A percentile compares a stretch with the other conserved stretches of the same genome.
These are phyloP conservation scores for Teratosphaeria nubilosa DNA, from an alignment of 2,329 filamentous ascomycete species.

Conservation along the genomic window DNA sequence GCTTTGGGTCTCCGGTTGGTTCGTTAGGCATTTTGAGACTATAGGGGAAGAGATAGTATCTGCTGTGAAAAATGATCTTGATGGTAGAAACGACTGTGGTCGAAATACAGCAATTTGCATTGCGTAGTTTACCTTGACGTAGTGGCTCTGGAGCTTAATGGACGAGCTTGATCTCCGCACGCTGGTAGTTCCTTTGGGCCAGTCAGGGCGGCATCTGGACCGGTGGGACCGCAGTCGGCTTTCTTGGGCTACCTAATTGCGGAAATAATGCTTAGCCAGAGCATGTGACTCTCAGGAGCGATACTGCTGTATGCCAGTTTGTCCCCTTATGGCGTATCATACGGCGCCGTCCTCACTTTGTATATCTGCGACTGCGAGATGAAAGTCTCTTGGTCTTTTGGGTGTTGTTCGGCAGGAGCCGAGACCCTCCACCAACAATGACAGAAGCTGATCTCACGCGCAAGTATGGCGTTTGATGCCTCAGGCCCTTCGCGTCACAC, in stretches of 20 bases:
- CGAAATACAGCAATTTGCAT: neutral
- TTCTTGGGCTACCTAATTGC: neutral
- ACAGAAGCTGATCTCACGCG: neutral
- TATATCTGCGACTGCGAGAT: neutral
- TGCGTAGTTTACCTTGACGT: neutral
- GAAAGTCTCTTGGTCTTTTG: too few relatives aligned
- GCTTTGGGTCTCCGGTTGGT: constrained; percentile 32
- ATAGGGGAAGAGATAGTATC: neutral
- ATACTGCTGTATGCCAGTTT: neutral
- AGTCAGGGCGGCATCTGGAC: neutral
- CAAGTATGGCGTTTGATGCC: neutral
- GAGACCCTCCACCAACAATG: too few relatives aligned
- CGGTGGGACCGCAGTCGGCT: neutral
- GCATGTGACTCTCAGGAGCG: neutral
- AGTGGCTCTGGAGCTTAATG: neutral
- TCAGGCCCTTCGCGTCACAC: constrained; percentile 1
- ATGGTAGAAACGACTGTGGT: neutral
- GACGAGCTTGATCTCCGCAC: neutral
- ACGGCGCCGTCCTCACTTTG: neutral
- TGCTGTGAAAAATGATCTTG: neutral
- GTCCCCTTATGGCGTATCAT: neutral
- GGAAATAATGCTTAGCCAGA: neutral
- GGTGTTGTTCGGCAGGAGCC: too few relatives aligned
- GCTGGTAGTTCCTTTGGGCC: neutral
- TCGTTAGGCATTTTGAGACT: constrained; percentile 16